Evolutionary conservation across 306 rosid genomes (phyloP).

Genomic region (Cucurbita moschata): DNA sequence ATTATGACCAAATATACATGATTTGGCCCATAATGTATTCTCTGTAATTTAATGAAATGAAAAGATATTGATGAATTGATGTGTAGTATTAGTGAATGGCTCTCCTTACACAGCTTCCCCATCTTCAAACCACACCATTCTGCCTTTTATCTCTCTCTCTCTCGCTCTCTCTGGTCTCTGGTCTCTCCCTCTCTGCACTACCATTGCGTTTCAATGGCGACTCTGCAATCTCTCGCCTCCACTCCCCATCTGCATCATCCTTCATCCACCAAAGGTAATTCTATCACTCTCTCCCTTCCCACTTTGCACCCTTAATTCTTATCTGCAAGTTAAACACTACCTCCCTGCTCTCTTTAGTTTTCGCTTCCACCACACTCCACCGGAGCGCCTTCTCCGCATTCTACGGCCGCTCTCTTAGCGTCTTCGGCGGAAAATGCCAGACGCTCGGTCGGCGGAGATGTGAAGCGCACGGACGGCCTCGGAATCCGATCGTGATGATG

Average conservation of each 20-base stretch:
- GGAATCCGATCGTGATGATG: constrained; percentile 40
- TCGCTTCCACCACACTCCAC: constrained; percentile 6
- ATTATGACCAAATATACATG: no score
- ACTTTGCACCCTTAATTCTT: neutral
- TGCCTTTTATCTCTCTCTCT: neutral
- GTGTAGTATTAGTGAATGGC: constrained; percentile 32
- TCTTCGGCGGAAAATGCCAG: constrained; percentile 22
- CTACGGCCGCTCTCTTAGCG: constrained; percentile 41
- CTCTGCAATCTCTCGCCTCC: constrained; percentile 61
- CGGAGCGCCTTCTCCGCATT: constrained; percentile 44
- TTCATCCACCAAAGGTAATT: constrained; percentile 37
- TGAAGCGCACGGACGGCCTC: constrained; percentile 9
- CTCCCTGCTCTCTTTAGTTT: constrained; percentile 12
- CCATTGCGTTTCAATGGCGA: constrained; percentile 35
- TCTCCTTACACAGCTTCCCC: constrained; percentile 39
- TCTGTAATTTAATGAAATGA: no score
- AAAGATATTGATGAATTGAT: neutral
- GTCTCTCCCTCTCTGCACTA: neutral
- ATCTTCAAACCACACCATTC: constrained; percentile 35
- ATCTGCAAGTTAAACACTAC: neutral
- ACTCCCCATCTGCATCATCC: constrained; percentile 46
- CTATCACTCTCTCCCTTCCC: neutral
- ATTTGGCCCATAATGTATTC: no score
- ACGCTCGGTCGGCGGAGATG: constrained; percentile 10
- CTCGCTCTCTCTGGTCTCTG: no score